Base-by-base conservation (phyloP, 2,329 filamentous ascomycete genomes). In the Chrysoporthe austroafricana region DNA sequence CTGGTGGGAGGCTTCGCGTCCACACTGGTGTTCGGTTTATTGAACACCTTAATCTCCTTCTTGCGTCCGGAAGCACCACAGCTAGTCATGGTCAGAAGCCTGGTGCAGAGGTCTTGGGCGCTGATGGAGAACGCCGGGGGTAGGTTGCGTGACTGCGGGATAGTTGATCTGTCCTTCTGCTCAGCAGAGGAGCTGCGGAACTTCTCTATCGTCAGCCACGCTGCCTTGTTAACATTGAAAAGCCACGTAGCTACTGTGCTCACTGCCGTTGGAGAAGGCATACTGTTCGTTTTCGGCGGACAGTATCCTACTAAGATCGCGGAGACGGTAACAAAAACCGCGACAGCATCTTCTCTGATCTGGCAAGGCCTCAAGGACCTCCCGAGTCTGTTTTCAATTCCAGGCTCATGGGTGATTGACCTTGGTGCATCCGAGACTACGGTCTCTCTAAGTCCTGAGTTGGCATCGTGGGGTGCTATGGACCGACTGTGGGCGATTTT, bases 121-220 rank as follows among this genome's bases (percentile, higher is more conserved):
- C 73, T 85, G 46, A 81, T 79, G 70, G 77, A 75, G 11, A 78
- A 76, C 32, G 82, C 84, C 1, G 79, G 79, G 0, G 78, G 80
- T 46, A 81, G 87, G 56, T 80, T 89, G 21, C 74, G 83, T 58
- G 81, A 81, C 8, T 84, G 82, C 64, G 79, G 87, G 32, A 78
- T 83, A 59, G 80, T 82, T 58, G 83, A 89, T 44, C 77, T 85
- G 39, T 82, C 84, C 0, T 77, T 84, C 63, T 80, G 86, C 32
- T 82, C 84, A 0, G 74, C 78, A 4, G 82, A 86, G 2, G 91
- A 94, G 74, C 86, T 94, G 66, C 90, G 90, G 62, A 88, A 90
- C 73, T 94, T 94, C 73, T 94, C 91, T 0, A 89, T 91, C 57
- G 82, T 91, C 72, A 93, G 91, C 67, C 91, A 94, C 74, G 87